Base-by-base conservation (phyloP, 805 yeast species). In the Teunomyces stri region DNA sequence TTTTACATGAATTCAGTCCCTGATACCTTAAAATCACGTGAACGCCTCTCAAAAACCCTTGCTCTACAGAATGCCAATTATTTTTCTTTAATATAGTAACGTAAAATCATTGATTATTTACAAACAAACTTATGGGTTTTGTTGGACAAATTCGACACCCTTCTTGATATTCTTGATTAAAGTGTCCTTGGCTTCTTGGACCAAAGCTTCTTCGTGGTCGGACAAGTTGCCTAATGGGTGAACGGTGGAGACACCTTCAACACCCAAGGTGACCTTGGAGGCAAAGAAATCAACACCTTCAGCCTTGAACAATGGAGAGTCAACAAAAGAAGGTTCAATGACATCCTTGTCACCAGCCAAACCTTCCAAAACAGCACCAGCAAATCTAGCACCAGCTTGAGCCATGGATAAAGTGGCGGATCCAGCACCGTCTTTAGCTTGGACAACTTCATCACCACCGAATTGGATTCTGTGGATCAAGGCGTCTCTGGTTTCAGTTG, bases 241-340 rank as follows among this genome's bases (percentile, higher is more conserved):
- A 66, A 90, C 75, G 70, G 82, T 78, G 70, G 82, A 80, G 58
- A 87, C 88, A 84, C 97, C 97, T 55, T 86, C 81, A 65, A 85
- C 86, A 59, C 98, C 98, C 65, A 92, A 84, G 60, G 96, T 87
- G 58, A 94, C 95, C 74, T 84, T 85, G 58, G 97, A 86, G 46
- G 98, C 90, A 80, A 94, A 94, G 87, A 91, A 94, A 54, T 89
- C 92, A 62, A 94, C 87, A 67, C 98, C 98, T 78, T 91, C 96
- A 48, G 68, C 64, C 72, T 85, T 83, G 81, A 78, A 87, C 67
- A 87, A 76, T 64, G 94, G 94, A 56, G 89, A 84, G 69, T 87
- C 94, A 50, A 87, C 85, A 60, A 80, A 87, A 44, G 88, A 62
- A 60, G 87, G 81, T 71, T 83, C 89, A 53, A 83, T 72, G 51